Conservation (phyloP, 2,329 filamentous ascomycete genomes). For the Microcyclospora tardicrescens region DNA sequence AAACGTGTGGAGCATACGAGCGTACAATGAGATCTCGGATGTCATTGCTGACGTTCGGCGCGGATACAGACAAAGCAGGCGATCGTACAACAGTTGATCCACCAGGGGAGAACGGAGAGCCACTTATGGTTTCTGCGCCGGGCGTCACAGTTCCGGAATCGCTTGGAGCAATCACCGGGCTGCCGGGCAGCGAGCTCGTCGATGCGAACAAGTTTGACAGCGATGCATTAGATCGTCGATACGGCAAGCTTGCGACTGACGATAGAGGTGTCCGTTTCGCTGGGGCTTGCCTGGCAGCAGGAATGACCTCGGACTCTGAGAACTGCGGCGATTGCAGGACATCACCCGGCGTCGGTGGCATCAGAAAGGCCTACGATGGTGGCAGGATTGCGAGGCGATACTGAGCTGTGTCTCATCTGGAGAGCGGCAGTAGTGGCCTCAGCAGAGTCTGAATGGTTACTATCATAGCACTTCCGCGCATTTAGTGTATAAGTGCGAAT, state of each 20-base stretch:
- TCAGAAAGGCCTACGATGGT: slow-evolving; percentile 22
- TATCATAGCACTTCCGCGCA: too few relatives aligned
- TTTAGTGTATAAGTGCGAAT: too few relatives aligned
- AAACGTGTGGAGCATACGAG: slow-evolving; percentile 80
- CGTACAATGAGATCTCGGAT: slow-evolving; percentile 57
- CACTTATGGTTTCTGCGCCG: slow-evolving; percentile 15
- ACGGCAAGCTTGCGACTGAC: slow-evolving; percentile 46
- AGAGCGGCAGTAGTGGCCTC: too few relatives aligned
- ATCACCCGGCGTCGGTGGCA: slow-evolving; percentile 55
- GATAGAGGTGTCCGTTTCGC: slow-evolving; percentile 34
- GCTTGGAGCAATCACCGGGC: slow-evolving; percentile 16
- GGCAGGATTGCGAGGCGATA: too few relatives aligned
- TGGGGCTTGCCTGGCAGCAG: too few relatives aligned
- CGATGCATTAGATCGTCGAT: slow-evolving; percentile 39
- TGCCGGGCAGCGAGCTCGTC: slow-evolving; percentile 31
- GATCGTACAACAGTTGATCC: slow-evolving; percentile 27
- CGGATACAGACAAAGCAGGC: slow-evolving; percentile 29
- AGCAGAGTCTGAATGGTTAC: too few relatives aligned
- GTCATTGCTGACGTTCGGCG: slow-evolving; percentile 28
- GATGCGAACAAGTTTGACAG: slow-evolving; percentile 41
- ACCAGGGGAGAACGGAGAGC: slow-evolving; percentile 32
- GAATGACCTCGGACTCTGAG: slow-evolving; percentile 52
- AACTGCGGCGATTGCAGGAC: slow-evolving; percentile 56
- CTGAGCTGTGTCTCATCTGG: too few relatives aligned
- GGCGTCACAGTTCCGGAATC: slow-evolving; percentile 32